Percentiles rank a stretch among this genome's conserved stretches.
Conservation (phyloP, 1,139 yeast genomes). For the Kazachstania sp. region DNA sequence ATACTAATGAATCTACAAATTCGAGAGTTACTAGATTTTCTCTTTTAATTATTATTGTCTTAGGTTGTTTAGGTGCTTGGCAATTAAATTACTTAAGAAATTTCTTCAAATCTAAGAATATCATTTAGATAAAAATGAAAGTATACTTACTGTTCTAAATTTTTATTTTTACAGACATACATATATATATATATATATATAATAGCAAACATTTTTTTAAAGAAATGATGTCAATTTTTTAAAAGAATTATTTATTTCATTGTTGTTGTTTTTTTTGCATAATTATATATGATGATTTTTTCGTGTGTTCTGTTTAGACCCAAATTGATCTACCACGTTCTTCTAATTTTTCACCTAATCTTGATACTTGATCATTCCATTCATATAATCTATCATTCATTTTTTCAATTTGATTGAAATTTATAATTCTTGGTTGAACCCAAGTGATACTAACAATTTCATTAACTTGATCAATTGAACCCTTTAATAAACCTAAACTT, state of each 20-base stretch:
- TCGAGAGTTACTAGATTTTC: conserved; percentile 79
- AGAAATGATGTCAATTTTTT: neutral
- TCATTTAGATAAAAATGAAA: conserved; percentile 41
- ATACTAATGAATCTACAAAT: conserved; percentile 87
- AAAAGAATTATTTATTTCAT: neutral
- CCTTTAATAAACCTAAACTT: conserved; percentile 72
- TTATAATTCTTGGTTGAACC: conserved; percentile 94
- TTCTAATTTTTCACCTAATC: conserved; percentile 53
- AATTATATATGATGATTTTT: too few relatives aligned
- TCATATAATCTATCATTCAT: conserved; percentile 65
- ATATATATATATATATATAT: neutral
- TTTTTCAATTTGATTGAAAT: conserved; percentile 63
- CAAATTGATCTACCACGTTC: conserved; percentile 53
- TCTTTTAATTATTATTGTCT: conserved; percentile 52
- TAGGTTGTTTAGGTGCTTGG: conserved; percentile 80
- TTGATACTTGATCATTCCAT: conserved; percentile 72
- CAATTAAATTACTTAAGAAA: conserved; percentile 85
- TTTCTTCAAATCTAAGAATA: conserved; percentile 90
- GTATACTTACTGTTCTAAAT: too few relatives aligned
- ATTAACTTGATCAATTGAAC: conserved; percentile 80
- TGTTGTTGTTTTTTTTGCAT: too few relatives aligned
- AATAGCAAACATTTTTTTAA: neutral
- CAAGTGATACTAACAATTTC: conserved; percentile 74
- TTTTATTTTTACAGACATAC: too few relatives aligned
- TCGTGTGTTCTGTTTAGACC: conserved; percentile 38